Evolutionary conservation across 1,284 basidiomycete genomes (phyloP).

Genomic region (Trametes versicolor): DNA sequence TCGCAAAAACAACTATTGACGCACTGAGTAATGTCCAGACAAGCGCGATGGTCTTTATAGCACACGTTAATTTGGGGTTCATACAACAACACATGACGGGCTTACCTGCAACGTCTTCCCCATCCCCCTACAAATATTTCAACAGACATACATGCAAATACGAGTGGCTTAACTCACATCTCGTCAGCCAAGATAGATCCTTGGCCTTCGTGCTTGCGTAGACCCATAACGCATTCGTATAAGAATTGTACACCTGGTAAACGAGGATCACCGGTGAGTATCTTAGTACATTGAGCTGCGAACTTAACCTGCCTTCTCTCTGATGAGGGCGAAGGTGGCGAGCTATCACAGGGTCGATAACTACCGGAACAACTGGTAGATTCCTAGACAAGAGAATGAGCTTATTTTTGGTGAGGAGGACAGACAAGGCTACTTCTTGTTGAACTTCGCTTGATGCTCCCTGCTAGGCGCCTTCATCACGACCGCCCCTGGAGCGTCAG

Average conservation of each 20-base stretch:
- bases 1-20: slow-evolving; percentile 33
- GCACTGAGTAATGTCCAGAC: slow-evolving; percentile 90
- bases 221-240: slow-evolving; percentile 97
- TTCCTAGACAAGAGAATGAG: slow-evolving; percentile 50
- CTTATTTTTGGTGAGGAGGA: neutral
- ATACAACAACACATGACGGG: neutral
- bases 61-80: neutral
- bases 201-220: slow-evolving; percentile 87
- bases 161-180: slow-evolving; percentile 64
- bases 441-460: slow-evolving; percentile 73
- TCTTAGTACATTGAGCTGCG: neutral
- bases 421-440: slow-evolving; percentile 64
- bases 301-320: slow-evolving; percentile 70
- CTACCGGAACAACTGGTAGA: slow-evolving; percentile 81
- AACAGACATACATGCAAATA: slow-evolving; percentile 5
- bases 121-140: slow-evolving; percentile 75
- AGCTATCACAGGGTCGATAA: slow-evolving; percentile 91
- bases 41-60: slow-evolving; percentile 79
- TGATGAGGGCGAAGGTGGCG: slow-evolving; percentile 90
- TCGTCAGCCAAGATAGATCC: slow-evolving; percentile 99
- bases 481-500: slow-evolving; percentile 78
- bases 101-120: slow-evolving; percentile 89
- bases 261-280: neutral
- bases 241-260: slow-evolving; percentile 82
- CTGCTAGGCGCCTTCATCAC: slow-evolving; percentile 87